Evolutionary conservation across 1,284 basidiomycete species (phyloP), one percentile per base, ranked within the genome.

Genomic region (Lignosus rhinocerotis): DNA sequence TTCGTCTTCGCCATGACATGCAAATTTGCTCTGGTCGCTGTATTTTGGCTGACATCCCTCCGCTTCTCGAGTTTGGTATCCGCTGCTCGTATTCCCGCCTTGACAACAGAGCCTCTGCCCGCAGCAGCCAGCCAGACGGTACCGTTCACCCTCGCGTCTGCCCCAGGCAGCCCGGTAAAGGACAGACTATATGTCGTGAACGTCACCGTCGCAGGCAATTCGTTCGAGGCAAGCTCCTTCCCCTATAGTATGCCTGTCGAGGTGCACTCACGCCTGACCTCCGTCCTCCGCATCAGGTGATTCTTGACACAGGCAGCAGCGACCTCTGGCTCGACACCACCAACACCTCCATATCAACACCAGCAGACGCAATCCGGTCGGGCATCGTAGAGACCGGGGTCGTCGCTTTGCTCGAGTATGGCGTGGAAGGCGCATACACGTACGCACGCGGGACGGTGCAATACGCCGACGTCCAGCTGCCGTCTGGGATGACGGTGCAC

Each of bases 261-360:
- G 12, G 17, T 14, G 16, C 32, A 43, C 32, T 30, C 21, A 10
- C 11, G n/a, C 11, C 9, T 6, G 6, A 34, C 19, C n/a, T 30
- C 19, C 36, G 44, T 3, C 32, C 34, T 14, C n/a, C 32, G 32
- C 10, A n/a, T 9, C 16, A 60, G 58, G 45, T 56, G 7, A 50
- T 60, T 1, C 12, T 56, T 38, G 58, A 60, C 38, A 56, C 58
- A 2, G 58, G 58, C 3, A 60, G 58, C 46, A 45, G 38, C 51
- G 58, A 60, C 19, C 54, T 60, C 5, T 60, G 58, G 58, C 34
- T 60, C 30, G 58, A 56, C 54, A 56, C 53, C 16, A 56, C 50
- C 33, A 17, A 16, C 3, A 42, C 46, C 16, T 19, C 47, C 14
- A 31, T 32, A n/a, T 38, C 39, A 8, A 17, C n/a, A 16, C 32